Evolutionary conservation across 768 basidiomycete species (phyloP), one percentile per base, ranked within the genome.

Genomic region (Tricholoma bakamatsutake): DNA sequence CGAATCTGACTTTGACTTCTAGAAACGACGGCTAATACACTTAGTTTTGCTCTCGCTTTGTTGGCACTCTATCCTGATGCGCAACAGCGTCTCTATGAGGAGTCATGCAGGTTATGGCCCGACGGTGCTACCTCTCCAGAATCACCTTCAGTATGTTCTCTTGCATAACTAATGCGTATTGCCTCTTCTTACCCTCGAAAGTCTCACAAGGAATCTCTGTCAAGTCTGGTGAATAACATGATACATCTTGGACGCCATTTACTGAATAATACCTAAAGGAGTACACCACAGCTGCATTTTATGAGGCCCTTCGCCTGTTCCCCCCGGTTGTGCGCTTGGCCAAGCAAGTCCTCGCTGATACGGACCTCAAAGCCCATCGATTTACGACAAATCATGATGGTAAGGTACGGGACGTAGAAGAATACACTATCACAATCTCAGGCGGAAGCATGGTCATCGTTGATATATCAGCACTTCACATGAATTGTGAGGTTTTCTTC

Each of bases 11-110:
- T 34, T 4, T 31, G 17, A 47, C 4, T n/a, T 0, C 12, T 53
- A 80, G 79, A 81, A 64, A 81, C 79, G 0, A 71, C 77, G 1
- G 71, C 79, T 5, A 74, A 80, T 57, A 67, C 77, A 0, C 66
- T 80, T 4, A 67, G 68, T 37, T 80, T 80, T 54, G 69, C 73
- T 1, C 55, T 81, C 12, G 66, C 62, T 0, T 66, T 79, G 10
- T 64, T 84, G 7, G 82, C 82, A 4, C 66, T 82, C 11, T 66
- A 81, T 59, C 80, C 80, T 2, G 76, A 77, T 0, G 68, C 69
- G 31, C 82, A 84, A 60, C 64, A 73, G 27, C 77, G 70, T 53
- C 59, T 83, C 0, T 74, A 71, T 48, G 69, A 77, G 33, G 79
- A 82, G 52, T 62, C 72, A 5, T 33, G 50, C 6, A 53, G 48